Base-by-base conservation (phyloP, 305 asterid genomes). In the Fraxinus dipetala region DNA sequence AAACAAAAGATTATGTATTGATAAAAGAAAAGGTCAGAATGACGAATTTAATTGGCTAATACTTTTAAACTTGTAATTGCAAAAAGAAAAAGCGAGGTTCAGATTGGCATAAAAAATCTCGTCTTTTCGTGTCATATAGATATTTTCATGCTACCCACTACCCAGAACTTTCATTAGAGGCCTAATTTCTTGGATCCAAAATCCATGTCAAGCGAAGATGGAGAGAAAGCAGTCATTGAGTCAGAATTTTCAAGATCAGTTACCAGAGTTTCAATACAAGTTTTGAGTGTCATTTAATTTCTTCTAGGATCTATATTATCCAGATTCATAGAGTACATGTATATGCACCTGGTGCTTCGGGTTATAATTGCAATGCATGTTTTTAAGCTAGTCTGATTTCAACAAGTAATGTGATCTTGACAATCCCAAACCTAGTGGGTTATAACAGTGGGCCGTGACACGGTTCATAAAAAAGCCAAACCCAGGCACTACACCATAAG, bases 1-100 rank as follows among this genome's bases (percentile, higher is more conserved):
- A 89, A 82, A 88, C 80, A 85, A 89, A 89, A 86, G 45, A 59
- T 13, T 4, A 32, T 26, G 48, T 63, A 34, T 10, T 51, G 24
- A 9, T 85, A 77, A 73, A 87, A 80, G 78, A 85, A 78, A 77
- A 79, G 51, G 86, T 78, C 70, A 61, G 70, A 22, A 61, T 61
- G 70, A 61, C 9, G 70, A 61, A 61, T 61, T 61, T 61, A 61
- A 61, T 61, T 61, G 70, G 30, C 32, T 61, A 20, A 61, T 61
- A 61, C 14, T 2, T 61, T 20, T 61, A 22, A 22, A 61, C 70
- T 61, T 9, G 6, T 61, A 61, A 73, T 84, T 34, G 26, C 20
- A 14, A 56, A 80, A 83, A 80, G 59, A 82, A 10, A 75, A 78
- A 8, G 10, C 8, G 4, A 31, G 24, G 40, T 13, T 13, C 40